Base-by-base conservation (phyloP, 495 filamentous ascomycete genomes). In the Evernia prunastri region DNA sequence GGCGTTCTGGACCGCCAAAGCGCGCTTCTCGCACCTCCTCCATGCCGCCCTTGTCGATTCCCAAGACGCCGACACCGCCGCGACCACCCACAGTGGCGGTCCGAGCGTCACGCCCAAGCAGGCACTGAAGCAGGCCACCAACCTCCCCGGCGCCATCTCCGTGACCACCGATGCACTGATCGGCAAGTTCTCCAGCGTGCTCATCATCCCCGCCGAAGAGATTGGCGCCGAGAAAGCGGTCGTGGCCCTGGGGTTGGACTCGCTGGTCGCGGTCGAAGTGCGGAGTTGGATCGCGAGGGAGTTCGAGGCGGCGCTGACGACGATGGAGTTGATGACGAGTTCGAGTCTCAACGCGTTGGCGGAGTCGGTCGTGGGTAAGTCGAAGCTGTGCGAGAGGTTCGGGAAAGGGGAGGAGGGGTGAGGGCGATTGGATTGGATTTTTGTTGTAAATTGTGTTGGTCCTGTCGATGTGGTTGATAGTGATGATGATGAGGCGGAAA, bases 241-340 rank as follows among this genome's bases (percentile, higher is more conserved):
- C 1, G 60, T 67, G 0, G 67, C 70, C 39, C 80, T 80, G 62
- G 80, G 81, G n/a, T 73, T 87, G 0, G 84, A 87, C 65, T 82
- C 79, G 0, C 70, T 87, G 23, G 72, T 82, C 39, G 84, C 84
- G 3, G 79, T 86, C 23, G 85, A 87, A 66, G 60, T 86, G 17
- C 75, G 84, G 0, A 82, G 79, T 35, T 87, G 79, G 77, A 78
- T 84, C 35, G 63, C 74, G 2, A 75, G 73, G 36, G 79, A 82
- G 64, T 67, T 80, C 23, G 73, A 70, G 23, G 75, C 73, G 2
- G 73, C 75, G 40, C 68, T 82, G 29, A 68, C 76, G 9, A 72
- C 83, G 3, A 76, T 84, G 66, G n/a, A 82, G 33, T 76, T 85
- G n/a, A 27, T 67, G 65, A 31, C 43, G 11, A 51, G 61, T n/a